Percentiles rank a stretch among this genome's conserved stretches.
These are phyloP conservation scores for Eucalyptus sp. DNA, from an alignment of 345 rosid species.

Conservation along the genomic window DNA sequence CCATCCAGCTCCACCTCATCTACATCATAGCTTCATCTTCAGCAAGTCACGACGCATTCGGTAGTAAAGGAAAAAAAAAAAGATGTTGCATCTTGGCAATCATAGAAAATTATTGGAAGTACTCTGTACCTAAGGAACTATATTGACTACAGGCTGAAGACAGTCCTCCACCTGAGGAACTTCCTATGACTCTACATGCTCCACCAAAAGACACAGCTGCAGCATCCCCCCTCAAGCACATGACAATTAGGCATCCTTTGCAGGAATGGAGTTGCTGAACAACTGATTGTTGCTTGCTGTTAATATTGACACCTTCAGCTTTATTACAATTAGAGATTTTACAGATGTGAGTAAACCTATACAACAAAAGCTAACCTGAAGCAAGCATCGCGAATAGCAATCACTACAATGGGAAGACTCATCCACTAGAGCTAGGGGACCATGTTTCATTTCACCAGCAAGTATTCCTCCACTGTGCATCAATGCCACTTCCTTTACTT, in stretches of 20 bases:
- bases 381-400: constrained; percentile 84
- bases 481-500: constrained; percentile 89
- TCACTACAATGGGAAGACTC: constrained; percentile 81
- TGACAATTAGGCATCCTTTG: constrained; percentile 1
- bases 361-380: constrained; percentile 33
- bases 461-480: constrained; percentile 97
- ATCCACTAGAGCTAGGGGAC: constrained; percentile 90
- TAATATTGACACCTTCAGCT: too few relatives aligned
- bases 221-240: constrained; percentile 77
- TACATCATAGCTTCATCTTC: too few relatives aligned
- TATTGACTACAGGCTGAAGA: constrained; percentile 78
- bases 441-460: constrained; percentile 99
- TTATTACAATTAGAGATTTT: too few relatives aligned
- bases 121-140: constrained; percentile 58
- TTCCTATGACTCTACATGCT: too few relatives aligned
- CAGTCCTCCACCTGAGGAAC: constrained; percentile 65
- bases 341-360: neutral
- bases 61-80: neutral
- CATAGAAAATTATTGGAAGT: too few relatives aligned
- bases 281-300: too few relatives aligned
- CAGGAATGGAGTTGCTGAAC: too few relatives aligned
- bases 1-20: too few relatives aligned
- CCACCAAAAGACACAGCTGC: constrained; percentile 7
- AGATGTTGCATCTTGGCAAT: too few relatives aligned
- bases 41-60: too few relatives aligned